Percentiles rank a stretch among this genome's conserved stretches.
Evolutionary conservation across 1,139 yeast species (phyloP).

Genomic region (Dujonia santamariae): DNA sequence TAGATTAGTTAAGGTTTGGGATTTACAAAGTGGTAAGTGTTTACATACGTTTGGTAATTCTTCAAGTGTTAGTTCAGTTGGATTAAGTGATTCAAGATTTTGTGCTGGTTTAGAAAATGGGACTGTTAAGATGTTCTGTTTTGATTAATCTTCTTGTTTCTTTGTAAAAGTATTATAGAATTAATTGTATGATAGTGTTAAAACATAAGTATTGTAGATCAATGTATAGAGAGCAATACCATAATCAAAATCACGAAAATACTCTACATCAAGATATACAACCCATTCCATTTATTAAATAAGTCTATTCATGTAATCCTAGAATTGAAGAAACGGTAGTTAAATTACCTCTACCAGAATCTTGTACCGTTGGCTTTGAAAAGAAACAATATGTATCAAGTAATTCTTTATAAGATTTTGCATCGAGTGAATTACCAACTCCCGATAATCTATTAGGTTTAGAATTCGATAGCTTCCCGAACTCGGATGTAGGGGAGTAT

Average conservation of each 20-base stretch:
- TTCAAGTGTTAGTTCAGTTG: slow-evolving; percentile 83
- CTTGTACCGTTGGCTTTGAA: slow-evolving; percentile 9
- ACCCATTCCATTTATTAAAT: not conserved
- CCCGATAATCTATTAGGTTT: slow-evolving; percentile 1
- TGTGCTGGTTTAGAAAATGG: slow-evolving; percentile 92
- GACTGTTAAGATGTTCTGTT: slow-evolving; percentile 74
- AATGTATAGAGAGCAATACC: too few species aligned
- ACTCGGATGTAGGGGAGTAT: slow-evolving; percentile 10
- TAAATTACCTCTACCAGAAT: slow-evolving; percentile 2
- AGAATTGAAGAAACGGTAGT: slow-evolving; percentile 10
- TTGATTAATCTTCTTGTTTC: slow-evolving; percentile 36
- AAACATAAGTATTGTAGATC: too few species aligned
- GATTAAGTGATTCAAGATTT: slow-evolving; percentile 81
- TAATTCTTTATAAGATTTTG: slow-evolving; percentile 64
- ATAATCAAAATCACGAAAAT: too few species aligned
- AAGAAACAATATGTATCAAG: slow-evolving; percentile 73
- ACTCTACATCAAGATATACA: slow-evolving; percentile 1
- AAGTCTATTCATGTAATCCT: slow-evolving; percentile 6
- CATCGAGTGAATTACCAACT: slow-evolving; percentile 32
- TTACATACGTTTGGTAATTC: slow-evolving; percentile 83
- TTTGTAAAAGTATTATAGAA: slow-evolving; percentile 3
- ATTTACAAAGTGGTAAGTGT: slow-evolving; percentile 87
- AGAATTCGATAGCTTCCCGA: slow-evolving; percentile 5
- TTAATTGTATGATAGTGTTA: slow-evolving; percentile 2
- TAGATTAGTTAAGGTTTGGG: slow-evolving; percentile 90